Conservation (phyloP, 306 rosid species). For the Pyrus pyrifolia region DNA sequence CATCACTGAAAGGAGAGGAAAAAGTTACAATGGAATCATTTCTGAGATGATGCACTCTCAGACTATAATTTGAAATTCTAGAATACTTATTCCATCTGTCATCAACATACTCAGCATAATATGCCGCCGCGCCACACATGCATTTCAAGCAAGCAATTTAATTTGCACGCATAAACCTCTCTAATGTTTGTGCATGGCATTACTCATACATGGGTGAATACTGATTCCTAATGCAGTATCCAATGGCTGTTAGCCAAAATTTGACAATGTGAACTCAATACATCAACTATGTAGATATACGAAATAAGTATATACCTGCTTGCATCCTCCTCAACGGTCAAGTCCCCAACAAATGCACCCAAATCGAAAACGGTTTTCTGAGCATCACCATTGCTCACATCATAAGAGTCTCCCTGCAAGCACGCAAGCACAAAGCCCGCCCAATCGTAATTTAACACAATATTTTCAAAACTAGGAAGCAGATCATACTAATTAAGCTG, state of each 20-base stretch:
- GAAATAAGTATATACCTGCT: constrained; percentile 38
- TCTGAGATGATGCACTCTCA: not conserved
- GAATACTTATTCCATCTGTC: not conserved
- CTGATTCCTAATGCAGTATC: not conserved
- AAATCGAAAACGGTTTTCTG: constrained; percentile 51
- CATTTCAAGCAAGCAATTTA: not conserved
- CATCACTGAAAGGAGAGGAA: constrained; percentile 40
- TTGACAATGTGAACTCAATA: not conserved
- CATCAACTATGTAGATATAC: not conserved
- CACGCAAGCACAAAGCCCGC: not conserved
- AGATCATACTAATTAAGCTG: not conserved
- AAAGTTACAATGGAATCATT: not conserved
- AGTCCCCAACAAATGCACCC: constrained; percentile 82
- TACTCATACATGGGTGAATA: not conserved
- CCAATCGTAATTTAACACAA: not conserved
- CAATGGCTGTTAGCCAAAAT: not conserved
- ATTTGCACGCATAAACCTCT: not conserved
- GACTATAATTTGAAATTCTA: not conserved
- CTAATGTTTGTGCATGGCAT: not conserved
- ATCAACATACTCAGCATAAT: not conserved
- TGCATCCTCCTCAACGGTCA: constrained; percentile 66
- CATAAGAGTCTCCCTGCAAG: constrained; percentile 38
- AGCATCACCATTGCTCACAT: constrained; percentile 24
- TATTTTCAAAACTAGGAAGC: not conserved
- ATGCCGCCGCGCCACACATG: not conserved